These are phyloP conservation scores for Ilyonectria sp. DNA, from an alignment of 2,329 filamentous ascomycete genomes.

Conservation along the genomic window DNA sequence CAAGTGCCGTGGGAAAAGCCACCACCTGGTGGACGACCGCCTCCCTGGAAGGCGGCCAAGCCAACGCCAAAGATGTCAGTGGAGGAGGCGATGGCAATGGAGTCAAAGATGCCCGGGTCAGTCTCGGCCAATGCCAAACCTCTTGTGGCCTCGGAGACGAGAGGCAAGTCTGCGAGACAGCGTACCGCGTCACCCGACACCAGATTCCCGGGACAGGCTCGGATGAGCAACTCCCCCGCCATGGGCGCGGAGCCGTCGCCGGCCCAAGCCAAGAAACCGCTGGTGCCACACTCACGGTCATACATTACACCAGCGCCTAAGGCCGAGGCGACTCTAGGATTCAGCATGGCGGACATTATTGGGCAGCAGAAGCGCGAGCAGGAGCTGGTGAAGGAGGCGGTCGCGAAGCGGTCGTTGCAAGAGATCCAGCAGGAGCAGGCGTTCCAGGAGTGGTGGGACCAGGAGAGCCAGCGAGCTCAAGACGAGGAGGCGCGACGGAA, in stretches of 20 bases:
- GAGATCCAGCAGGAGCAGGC: slow-evolving; percentile 98
- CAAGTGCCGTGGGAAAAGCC: slow-evolving; percentile 63
- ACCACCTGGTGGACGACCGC: slow-evolving; percentile 54
- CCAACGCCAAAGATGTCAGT: slow-evolving; percentile 64
- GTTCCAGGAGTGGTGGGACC: slow-evolving; percentile 97
- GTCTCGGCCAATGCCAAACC: slow-evolving; percentile 57
- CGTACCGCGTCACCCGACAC: slow-evolving; percentile 75
- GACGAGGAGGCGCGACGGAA: slow-evolving; percentile 69
- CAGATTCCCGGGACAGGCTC: slow-evolving; percentile 72
- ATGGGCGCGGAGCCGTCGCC: slow-evolving; percentile 46
- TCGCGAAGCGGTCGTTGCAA: slow-evolving; percentile 88
- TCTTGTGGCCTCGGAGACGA: slow-evolving; percentile 60
- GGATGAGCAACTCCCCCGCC: slow-evolving; percentile 54
- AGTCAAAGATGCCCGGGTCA: slow-evolving; percentile 46
- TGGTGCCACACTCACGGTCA: slow-evolving; percentile 73
- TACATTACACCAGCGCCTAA: slow-evolving; percentile 72
- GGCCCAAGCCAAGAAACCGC: slow-evolving; percentile 55
- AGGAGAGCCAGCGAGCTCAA: slow-evolving; percentile 81
- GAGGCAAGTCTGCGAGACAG: slow-evolving; percentile 57
- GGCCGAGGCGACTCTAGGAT: slow-evolving; percentile 74
- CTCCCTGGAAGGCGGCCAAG: slow-evolving; percentile 78
- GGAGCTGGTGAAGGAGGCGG: slow-evolving; percentile 84
- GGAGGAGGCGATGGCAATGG: slow-evolving; percentile 62
- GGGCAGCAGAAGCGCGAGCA: slow-evolving; percentile 89
- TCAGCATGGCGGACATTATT: slow-evolving; percentile 91